Evolutionary conservation across 2,329 filamentous ascomycete genomes (phyloP).

Genomic region (Clonostachys rhizophaga): DNA sequence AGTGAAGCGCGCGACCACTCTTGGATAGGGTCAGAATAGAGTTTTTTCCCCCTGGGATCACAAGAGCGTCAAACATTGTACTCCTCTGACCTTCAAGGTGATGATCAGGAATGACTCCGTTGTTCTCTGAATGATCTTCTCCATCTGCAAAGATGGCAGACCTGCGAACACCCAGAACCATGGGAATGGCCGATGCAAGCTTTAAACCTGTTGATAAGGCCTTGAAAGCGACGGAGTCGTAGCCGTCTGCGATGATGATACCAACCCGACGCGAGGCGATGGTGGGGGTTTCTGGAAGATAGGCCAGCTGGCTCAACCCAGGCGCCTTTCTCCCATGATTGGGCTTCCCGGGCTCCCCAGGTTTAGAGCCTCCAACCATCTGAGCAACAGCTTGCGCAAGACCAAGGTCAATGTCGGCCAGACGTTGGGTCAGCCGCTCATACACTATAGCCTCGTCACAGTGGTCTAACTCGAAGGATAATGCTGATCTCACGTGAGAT

Average conservation of each 20-base stretch:
- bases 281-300: constrained; percentile 55
- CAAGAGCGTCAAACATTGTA: constrained; percentile 77
- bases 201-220: constrained; percentile 60
- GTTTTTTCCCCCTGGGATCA: constrained; percentile 67
- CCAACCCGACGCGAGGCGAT: constrained; percentile 69
- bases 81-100: constrained; percentile 76
- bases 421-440: constrained; percentile 60
- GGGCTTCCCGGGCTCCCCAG: constrained; percentile 41
- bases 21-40: constrained; percentile 58
- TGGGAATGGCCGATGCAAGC: constrained; percentile 59
- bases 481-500: constrained; percentile 68
- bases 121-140: constrained; percentile 43
- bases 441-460: constrained; percentile 78
- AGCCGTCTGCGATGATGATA: constrained; percentile 75
- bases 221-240: constrained; percentile 60
- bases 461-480: constrained; percentile 75
- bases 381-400: constrained; percentile 67
- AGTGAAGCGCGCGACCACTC: constrained; percentile 71
- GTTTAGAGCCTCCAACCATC: constrained; percentile 61
- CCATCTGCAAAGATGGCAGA: constrained; percentile 60
- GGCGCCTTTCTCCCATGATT: constrained; percentile 68
- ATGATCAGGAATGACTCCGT: constrained; percentile 64
- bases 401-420: constrained; percentile 67
- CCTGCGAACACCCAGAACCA: constrained; percentile 68
- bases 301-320: constrained; percentile 66